Base-by-base conservation (phyloP, 2,329 filamentous ascomycete genomes). In the Cryphonectria parasitica region DNA sequence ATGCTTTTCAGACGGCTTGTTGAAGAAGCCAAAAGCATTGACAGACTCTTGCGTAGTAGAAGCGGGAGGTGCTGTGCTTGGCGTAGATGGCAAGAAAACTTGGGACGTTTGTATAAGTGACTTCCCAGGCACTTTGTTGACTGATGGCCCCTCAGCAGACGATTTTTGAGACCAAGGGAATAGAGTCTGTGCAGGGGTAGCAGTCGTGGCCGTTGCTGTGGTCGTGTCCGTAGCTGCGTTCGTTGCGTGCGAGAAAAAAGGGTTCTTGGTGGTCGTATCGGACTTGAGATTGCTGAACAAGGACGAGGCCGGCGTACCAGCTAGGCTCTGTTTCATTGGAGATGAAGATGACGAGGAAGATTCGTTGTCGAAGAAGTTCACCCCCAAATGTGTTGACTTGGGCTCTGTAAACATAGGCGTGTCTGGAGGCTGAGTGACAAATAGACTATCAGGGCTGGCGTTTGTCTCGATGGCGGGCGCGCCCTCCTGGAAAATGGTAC, bases 401-500 rank as follows among this genome's bases (percentile, higher is more conserved):
- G 43, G 10, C 61, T 43, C 13, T 28, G 28, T 54, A 39, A 41
- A 31, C 34, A 36, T 58, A 22, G 25, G 63, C 58, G n/a, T 45
- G 61, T 68, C 69, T 66, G 71, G 28, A 31, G 68, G 25, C 63
- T 76, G 75, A n/a, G 67, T 64, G 49, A 78, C 76, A 64, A 77
- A 79, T 15, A 77, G 74, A 52, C 74, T 70, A 43, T 77, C 75
- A 22, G 68, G 31, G n/a, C 69, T 74, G 74, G 68, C 60, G 8
- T 67, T 68, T 1, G 60, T 49, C 8, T 68, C 67, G 7, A 72
- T 62, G 19, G 69, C 45, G 17, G 74, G 61, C 41, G 72, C 22
- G 4, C 74, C 41, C 43, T 83, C 79, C 73, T 85, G 84, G 65
- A 81, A 87, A 15, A 89, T 80, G 1, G 87, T 90, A 45, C 80